Evolutionary conservation across 192 early-diverging fungal species (phyloP), one percentile per base, ranked within the genome.

Genomic region (Kickxella alabastrina): DNA sequence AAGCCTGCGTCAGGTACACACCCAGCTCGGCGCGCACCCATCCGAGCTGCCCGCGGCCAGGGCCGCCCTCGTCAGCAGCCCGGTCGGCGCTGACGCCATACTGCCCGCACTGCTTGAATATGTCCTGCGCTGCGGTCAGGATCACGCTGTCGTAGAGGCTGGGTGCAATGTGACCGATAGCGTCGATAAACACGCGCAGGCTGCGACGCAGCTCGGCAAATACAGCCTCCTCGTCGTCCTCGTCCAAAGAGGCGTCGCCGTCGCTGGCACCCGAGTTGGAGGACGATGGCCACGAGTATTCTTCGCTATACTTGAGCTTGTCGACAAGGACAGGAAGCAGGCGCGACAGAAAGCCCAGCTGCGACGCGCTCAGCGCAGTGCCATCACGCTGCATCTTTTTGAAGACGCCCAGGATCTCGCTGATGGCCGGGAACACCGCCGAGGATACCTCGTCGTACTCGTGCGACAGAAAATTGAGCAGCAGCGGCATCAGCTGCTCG

Each of bases 251-350:
- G 13, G 80, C 85, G 17, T 80, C 87, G 49, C 80, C 69, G 13
- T 78, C 81, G 44, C 56, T 57, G 1, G 43, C 39, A 6, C 43
- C 54, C 6, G 65, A 52, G 37, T 64, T 63, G 17, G 23, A 34
- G 4, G 65, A 37, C 29, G 48, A 34, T 2, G 72, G 72, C 80
- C 83, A 89, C 7, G 84, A 79, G 45, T 85, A 88, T 39, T 92
- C 90, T 25, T 90, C 87, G 70, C 89, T 81, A 54, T 92, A 95
- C 75, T 91, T 91, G 82, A 94, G 88, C 79, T 95, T 95, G 25
- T 82, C 62, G 12, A 92, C 81, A 29, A 95, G 68, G 0, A 83
- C 81, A 13, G 62, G 62, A 42, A 81, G 54, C 8, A 74, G 43
- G 32, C 59, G 57, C n/a, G 59, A 32, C 42, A 61, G 51, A 34